These are phyloP conservation scores for Brettanomyces anomalus DNA, from an alignment of 805 yeast genomes.

Conservation along the genomic window DNA sequence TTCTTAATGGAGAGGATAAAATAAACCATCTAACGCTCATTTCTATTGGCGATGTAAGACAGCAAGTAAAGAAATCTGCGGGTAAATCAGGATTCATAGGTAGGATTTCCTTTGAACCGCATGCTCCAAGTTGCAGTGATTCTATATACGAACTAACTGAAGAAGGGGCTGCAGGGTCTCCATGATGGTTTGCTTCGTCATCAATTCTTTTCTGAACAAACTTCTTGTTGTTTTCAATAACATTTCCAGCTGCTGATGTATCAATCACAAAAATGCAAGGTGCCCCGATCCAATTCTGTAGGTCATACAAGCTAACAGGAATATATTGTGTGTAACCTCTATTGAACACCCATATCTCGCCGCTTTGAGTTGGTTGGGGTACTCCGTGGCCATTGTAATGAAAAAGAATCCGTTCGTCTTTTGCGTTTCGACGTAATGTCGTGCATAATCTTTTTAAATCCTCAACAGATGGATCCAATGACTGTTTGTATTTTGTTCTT, in stretches of 20 bases:
- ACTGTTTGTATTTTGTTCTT: conserved; percentile 83
- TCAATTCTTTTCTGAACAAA: conserved; percentile 85
- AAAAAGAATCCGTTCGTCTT: conserved; percentile 86
- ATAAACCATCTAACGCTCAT: conserved; percentile 88
- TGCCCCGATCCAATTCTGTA: conserved; percentile 97
- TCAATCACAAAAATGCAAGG: conserved; percentile 94
- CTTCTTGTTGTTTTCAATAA: conserved; percentile 78
- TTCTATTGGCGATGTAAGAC: conserved; percentile 92
- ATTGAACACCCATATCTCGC: conserved; percentile 98
- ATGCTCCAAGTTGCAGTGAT: conserved; percentile 90
- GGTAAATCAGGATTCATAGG: conserved; percentile 95
- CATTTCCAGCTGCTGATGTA: conserved; percentile 91
- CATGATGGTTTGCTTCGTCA: conserved; percentile 64
- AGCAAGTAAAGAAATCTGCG: conserved; percentile 92
- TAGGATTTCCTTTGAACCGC: conserved; percentile 72
- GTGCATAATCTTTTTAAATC: conserved; percentile 89
- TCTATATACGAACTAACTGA: conserved; percentile 68
- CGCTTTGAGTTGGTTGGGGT: conserved; percentile 92
- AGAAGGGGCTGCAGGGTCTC: conserved; percentile 42
- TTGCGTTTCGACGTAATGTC: conserved; percentile 79
- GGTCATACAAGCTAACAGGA: conserved; percentile 89
- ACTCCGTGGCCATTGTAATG: conserved; percentile 99
- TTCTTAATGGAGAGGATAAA: conserved; percentile 63
- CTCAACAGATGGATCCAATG: conserved; percentile 90
- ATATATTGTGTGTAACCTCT: conserved; percentile 96